Evolutionary conservation across 2,329 filamentous ascomycete species (phyloP).

Genomic region (Paecilomyces dactylethromorphus): DNA sequence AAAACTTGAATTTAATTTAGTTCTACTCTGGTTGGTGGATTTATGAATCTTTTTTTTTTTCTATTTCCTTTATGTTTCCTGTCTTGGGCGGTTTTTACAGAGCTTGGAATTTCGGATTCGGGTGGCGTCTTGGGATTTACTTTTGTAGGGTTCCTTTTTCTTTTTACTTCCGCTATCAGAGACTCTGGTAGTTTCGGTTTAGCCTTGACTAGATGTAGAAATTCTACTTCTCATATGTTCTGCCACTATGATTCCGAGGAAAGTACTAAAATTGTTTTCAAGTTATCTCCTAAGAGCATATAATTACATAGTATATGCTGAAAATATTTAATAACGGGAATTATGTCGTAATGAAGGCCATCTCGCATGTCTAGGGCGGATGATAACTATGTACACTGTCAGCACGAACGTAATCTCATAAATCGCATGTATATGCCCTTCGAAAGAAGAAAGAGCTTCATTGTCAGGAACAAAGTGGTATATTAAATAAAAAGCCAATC

Average conservation of each 20-base stretch:
- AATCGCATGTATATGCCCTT: background rate
- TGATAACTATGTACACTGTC: background rate
- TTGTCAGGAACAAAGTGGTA: background rate
- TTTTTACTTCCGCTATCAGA: too few species aligned
- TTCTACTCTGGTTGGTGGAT: constrained; percentile 3
- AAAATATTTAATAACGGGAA: background rate
- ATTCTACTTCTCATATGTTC: too few species aligned
- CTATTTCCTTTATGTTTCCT: constrained; percentile 2
- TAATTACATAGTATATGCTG: background rate
- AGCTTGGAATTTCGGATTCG: too few species aligned
- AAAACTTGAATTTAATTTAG: background rate
- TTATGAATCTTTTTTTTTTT: constrained; percentile 5
- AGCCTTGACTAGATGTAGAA: too few species aligned
- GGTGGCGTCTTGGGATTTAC: too few species aligned
- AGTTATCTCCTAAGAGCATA: background rate
- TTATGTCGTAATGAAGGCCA: background rate
- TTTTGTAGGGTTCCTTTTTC: too few species aligned
- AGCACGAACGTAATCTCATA: background rate
- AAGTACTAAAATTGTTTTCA: background rate
- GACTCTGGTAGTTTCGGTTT: too few species aligned
- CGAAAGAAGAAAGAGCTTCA: background rate
- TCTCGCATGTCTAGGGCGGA: background rate
- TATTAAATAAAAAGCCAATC: constrained; percentile 36
- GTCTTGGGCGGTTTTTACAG: background rate
- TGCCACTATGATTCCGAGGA: too few species aligned